Conservation (phyloP, 2,329 filamentous ascomycete genomes). For the Diaporthe australafricana region DNA sequence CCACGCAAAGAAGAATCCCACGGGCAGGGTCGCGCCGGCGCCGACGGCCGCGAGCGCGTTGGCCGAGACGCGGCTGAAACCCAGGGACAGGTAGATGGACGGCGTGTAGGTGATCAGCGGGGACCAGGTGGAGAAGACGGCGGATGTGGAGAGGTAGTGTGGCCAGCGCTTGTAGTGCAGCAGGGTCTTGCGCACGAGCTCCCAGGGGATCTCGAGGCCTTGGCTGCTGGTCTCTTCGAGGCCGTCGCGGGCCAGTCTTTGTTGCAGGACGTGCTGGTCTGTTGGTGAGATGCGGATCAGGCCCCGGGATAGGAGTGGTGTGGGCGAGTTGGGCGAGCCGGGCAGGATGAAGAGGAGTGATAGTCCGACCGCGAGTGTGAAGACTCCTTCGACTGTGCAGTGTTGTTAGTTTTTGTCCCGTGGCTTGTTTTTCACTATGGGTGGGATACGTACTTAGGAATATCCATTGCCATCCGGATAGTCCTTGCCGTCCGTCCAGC, state of each 20-base stretch:
- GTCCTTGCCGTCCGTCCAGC: slow-evolving; percentile 52
- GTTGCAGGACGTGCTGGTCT: slow-evolving; percentile 49
- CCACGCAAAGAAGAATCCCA: slow-evolving; percentile 61
- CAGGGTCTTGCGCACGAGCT: slow-evolving; percentile 56
- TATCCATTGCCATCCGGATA: slow-evolving; percentile 64
- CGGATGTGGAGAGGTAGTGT: slow-evolving; percentile 60
- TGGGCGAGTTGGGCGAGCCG: slow-evolving; percentile 54
- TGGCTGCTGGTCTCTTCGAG: slow-evolving; percentile 47
- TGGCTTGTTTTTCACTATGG: neutral
- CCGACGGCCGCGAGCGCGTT: slow-evolving; percentile 60
- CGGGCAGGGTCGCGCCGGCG: slow-evolving; percentile 56
- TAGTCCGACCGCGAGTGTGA: slow-evolving; percentile 54
- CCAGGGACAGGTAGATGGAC: slow-evolving; percentile 54
- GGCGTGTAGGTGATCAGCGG: slow-evolving; percentile 64
- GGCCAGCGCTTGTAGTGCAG: slow-evolving; percentile 59
- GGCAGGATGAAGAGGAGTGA: slow-evolving; percentile 55
- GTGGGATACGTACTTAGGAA: slow-evolving; percentile 54
- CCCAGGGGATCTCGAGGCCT: slow-evolving; percentile 51
- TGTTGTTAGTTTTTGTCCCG: neutral
- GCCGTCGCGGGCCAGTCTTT: slow-evolving; percentile 50
- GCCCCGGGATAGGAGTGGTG: slow-evolving; percentile 51
- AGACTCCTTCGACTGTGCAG: slow-evolving; percentile 55
- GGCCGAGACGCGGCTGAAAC: slow-evolving; percentile 57
- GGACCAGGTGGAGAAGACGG: slow-evolving; percentile 64
- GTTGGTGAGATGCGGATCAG: slow-evolving; percentile 50